These are phyloP conservation scores for Botrytis pseudocinerea DNA, from an alignment of 2,329 filamentous ascomycete genomes.

Conservation along the genomic window DNA sequence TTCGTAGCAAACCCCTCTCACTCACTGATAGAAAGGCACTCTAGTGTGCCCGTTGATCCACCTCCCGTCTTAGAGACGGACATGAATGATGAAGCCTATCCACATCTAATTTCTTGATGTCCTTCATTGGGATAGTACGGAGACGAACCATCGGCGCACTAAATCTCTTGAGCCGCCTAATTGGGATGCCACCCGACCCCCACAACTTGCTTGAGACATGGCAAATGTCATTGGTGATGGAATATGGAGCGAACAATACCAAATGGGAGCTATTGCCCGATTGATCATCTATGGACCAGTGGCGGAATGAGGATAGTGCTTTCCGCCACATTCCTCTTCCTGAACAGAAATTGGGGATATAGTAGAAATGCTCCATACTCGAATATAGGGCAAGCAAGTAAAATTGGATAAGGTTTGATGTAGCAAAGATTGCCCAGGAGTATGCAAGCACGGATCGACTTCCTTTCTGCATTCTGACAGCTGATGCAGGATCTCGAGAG, in stretches of 20 bases:
- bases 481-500: background rate
- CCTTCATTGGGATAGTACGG: background rate
- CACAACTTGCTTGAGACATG: background rate
- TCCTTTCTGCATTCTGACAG: background rate
- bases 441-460: background rate
- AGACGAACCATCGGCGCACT: background rate
- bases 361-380: background rate
- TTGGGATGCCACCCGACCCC: background rate
- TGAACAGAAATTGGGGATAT: background rate
- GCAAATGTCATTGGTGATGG: background rate
- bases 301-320: background rate
- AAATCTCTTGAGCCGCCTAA: background rate
- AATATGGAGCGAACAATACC: background rate
- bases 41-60: background rate
- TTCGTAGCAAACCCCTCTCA: constrained; percentile 4
- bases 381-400: background rate
- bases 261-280: background rate
- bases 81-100: background rate
- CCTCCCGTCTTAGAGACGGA: constrained; percentile 1
- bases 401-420: background rate
- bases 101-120: background rate
- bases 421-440: background rate
- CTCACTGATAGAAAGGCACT: background rate
- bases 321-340: background rate
- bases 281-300: background rate